phyloP scores from a whole-genome alignment of 495 filamentous ascomycete genomes.

The Cercophora samala region DNA sequence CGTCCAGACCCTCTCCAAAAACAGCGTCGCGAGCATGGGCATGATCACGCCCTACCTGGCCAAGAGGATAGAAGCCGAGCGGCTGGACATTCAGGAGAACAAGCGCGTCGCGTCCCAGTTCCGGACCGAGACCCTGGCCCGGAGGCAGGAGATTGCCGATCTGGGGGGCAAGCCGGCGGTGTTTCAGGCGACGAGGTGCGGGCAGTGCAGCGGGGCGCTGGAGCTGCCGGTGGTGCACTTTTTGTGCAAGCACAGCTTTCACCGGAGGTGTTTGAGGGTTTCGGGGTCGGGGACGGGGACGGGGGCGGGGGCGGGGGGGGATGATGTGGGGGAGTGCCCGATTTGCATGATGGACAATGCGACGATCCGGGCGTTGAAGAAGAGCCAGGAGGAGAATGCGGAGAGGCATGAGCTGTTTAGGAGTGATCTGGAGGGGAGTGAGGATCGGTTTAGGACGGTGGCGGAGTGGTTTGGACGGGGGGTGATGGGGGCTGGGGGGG shows the following conservation, averaged over 20 bases:
- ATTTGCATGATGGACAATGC: constrained; percentile 77
- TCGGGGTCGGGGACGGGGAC: constrained; percentile 19
- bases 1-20: constrained; percentile 73
- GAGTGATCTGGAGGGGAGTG: constrained; percentile 71
- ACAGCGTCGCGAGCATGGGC: constrained; percentile 84
- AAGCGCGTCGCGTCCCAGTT: constrained; percentile 79
- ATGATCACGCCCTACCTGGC: constrained; percentile 91
- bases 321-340: constrained; percentile 69
- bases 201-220: constrained; percentile 67
- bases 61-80: constrained; percentile 82
- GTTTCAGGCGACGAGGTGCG: constrained; percentile 88
- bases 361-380: constrained; percentile 79
- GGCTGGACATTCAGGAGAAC: constrained; percentile 79
- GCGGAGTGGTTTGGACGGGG: constrained; percentile 94
- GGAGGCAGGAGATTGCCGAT: constrained; percentile 71
- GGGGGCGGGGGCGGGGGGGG: constrained; percentile 21
- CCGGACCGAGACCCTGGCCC: constrained; percentile 76
- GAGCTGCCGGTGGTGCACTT: constrained; percentile 92
- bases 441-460: constrained; percentile 82
- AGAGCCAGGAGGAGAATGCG: constrained; percentile 80
- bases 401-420: constrained; percentile 88
- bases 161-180: constrained; percentile 73
- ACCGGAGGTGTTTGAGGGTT: constrained; percentile 72
- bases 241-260: constrained; percentile 93
- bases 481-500: constrained; percentile 62